These are phyloP conservation scores for Ogataea trehalophila DNA, from an alignment of 805 yeast genomes.

Conservation along the genomic window DNA sequence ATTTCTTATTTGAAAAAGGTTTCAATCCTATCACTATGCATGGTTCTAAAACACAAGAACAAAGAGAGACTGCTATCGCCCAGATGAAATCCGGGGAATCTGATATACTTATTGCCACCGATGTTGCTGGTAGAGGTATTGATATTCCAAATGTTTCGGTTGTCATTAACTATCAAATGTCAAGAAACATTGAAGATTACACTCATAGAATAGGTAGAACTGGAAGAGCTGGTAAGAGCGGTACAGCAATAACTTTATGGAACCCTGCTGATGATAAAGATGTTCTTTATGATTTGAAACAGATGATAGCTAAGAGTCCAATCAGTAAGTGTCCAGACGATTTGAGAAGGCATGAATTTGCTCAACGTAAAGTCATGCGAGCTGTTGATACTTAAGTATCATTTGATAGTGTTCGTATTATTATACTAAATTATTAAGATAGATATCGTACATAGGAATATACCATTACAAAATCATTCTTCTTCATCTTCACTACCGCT, in stretches of 20 bases:
- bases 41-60: slow-evolving; percentile 82
- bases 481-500: slow-evolving; percentile 5
- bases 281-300: slow-evolving; percentile 46
- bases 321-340: slow-evolving; percentile 38
- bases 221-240: slow-evolving; percentile 86
- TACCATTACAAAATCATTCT: neutral
- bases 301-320: slow-evolving; percentile 40
- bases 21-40: slow-evolving; percentile 62
- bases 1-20: slow-evolving; percentile 42
- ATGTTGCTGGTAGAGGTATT: slow-evolving; percentile 93
- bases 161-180: slow-evolving; percentile 85
- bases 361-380: slow-evolving; percentile 12
- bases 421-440: neutral
- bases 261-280: slow-evolving; percentile 47
- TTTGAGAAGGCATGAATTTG: slow-evolving; percentile 23
- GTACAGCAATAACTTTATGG: slow-evolving; percentile 71
- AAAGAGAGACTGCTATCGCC: slow-evolving; percentile 72
- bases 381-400: slow-evolving; percentile 10
- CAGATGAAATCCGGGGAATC: slow-evolving; percentile 51
- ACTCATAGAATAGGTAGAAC: slow-evolving; percentile 95
- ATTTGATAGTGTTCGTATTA: neutral
- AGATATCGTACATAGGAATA: neutral
- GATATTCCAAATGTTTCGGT: slow-evolving; percentile 84
- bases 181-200: slow-evolving; percentile 72
- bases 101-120: slow-evolving; percentile 80